Evolutionary conservation across 2,329 filamentous ascomycete genomes (phyloP), one percentile per base, ranked within the genome.

Genomic region (Aspergillus pseudoterreus): DNA sequence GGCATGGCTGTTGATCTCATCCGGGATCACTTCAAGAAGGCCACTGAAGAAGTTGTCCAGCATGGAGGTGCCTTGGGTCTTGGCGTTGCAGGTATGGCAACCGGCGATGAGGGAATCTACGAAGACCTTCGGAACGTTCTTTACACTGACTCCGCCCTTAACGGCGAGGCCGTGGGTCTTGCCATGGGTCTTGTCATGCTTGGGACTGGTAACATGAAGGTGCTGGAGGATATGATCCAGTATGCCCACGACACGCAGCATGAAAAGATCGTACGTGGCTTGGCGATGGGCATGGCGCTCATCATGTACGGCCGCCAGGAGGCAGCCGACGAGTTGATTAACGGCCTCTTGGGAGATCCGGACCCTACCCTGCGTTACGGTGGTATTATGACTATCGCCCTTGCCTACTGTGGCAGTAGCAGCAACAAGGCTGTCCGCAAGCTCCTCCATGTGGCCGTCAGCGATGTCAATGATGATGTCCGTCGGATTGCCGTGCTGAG

Each of bases 361-460:
- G 92, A 99, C 68, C 90, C 94, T 60, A 92, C 90, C 6, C 80
- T 99, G 55, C 85, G 94, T 60, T 99, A 99, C 62, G 94, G 94
- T 69, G 94, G 94, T 77, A 96, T 99, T 71, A 90, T 99, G 84
- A 96, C 94, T n/a, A 90, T 99, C 52, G 94, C 94, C 47, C 80
- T 99, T 68, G 94, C 94, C 15, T 99, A 99, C 76, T 96, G 92
- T 68, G 94, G 94, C 52, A 96, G 90, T 38, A 90, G 92, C 59
- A 96, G 92, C 82, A 99, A 99, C 80, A 97, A 97, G 79, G 94
- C 95, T 21, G 94, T 99, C 46, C 87, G 95, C 49, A 95, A 94
- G 74, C 81, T 99, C 27, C 84, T 99, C 10, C 94, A 99, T 69
- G 89, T 94, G 54, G 94, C 94, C 51, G 95, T 99, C 58, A 97